phyloP scores from a whole-genome alignment of 306 rosid species.

The Luffa acutangula region DNA sequence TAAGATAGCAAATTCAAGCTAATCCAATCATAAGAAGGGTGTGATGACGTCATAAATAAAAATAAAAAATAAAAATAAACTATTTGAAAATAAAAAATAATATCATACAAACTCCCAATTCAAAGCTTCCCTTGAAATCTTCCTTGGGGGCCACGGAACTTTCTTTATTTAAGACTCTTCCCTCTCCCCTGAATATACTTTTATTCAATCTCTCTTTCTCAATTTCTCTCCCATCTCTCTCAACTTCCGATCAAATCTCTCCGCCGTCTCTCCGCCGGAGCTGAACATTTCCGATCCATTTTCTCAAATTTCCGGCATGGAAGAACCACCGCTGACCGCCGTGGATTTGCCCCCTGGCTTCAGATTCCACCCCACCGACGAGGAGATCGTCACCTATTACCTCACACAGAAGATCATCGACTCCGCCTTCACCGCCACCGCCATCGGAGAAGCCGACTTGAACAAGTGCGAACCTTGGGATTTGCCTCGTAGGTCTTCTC shows the following conservation, averaged over 20 bases:
- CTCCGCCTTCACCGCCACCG: conserved; percentile 52
- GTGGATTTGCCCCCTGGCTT: conserved; percentile 82
- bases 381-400: conserved; percentile 58
- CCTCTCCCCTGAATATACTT: not conserved
- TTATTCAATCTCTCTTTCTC: not conserved
- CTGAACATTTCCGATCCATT: not conserved
- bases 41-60: not conserved
- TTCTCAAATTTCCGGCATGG: not conserved
- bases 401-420: conserved; percentile 53
- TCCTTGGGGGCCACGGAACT: conserved; percentile 4
- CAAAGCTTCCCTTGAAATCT: not conserved
- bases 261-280: not conserved
- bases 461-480: conserved; percentile 96
- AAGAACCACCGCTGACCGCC: not conserved
- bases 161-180: not conserved
- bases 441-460: conserved; percentile 84
- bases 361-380: conserved; percentile 90
- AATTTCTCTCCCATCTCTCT: not conserved
- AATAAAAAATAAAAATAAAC: not conserved
- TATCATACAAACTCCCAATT: not conserved
- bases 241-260: not conserved
- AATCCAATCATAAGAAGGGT: not conserved
- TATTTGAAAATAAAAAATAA: not conserved
- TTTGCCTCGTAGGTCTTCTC: conserved; percentile 47
- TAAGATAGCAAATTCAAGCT: not conserved